Conservation (phyloP, 345 rosid genomes). For the Corchorus capsularis region DNA sequence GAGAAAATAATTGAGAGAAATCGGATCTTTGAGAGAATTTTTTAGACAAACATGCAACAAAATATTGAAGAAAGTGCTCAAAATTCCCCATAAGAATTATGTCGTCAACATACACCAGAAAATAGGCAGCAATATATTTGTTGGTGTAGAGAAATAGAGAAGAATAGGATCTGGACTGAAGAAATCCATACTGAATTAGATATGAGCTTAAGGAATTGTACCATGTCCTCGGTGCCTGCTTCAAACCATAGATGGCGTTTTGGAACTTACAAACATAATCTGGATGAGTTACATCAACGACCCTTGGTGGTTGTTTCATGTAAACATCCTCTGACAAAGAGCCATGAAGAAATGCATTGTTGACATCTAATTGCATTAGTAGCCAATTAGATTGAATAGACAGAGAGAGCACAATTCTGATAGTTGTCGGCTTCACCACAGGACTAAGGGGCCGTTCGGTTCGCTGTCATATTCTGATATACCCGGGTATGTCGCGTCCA, state of each 20-base stretch:
- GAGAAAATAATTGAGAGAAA: no score
- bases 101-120: constrained; percentile 18
- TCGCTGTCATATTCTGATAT: no score
- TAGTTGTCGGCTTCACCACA: no score
- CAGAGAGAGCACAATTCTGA: no score
- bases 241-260: background rate
- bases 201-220: background rate
- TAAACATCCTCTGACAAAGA: no score
- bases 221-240: constrained; percentile 19
- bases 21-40: background rate
- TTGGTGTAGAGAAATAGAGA: background rate
- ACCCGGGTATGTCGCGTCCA: no score
- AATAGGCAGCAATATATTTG: background rate
- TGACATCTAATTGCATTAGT: no score
- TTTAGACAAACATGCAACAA: background rate
- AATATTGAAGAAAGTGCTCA: background rate
- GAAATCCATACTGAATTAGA: background rate
- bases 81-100: constrained; percentile 1
- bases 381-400: no score
- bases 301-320: no score
- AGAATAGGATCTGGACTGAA: background rate
- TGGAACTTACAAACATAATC: background rate
- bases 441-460: no score
- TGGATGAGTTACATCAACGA: background rate
- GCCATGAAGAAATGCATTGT: no score